phyloP scores from a whole-genome alignment of 2,329 filamentous ascomycete genomes.

The Ramichloridium luteum region DNA sequence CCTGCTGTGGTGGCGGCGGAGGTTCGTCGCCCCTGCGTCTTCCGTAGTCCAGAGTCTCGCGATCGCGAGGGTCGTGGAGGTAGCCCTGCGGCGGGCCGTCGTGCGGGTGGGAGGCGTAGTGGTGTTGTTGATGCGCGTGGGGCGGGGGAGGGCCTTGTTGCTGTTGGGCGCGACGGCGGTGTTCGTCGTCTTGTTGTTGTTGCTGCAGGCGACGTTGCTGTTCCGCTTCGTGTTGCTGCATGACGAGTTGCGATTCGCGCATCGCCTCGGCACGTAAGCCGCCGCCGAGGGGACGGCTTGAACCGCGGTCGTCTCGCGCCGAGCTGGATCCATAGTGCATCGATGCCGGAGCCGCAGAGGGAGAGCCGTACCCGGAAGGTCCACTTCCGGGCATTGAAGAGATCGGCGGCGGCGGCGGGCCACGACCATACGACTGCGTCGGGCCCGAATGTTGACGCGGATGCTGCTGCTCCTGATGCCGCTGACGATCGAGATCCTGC shows the following conservation, averaged over 20 bases:
- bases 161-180: background rate
- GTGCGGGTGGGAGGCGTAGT: no score
- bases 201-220: constrained; percentile 9
- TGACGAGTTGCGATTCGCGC: background rate
- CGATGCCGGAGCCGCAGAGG: no score
- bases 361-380: no score
- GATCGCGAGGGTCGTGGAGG: constrained; percentile 7
- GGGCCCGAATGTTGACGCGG: background rate
- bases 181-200: constrained; percentile 6
- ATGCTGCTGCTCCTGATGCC: background rate
- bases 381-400: no score
- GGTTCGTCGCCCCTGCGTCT: no score
- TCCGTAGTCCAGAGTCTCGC: no score
- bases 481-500: constrained; percentile 6
- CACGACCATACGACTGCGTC: no score
- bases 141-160: no score
- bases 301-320: no score
- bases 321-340: no score
- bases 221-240: constrained; percentile 1
- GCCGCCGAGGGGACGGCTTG: background rate
- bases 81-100: constrained; percentile 2
- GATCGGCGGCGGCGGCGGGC: background rate
- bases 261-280: background rate
- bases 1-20: no score
- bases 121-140: constrained; percentile 6